These are phyloP conservation scores for Phaffomyces antillensis DNA, from an alignment of 805 yeast species.

Conservation along the genomic window DNA sequence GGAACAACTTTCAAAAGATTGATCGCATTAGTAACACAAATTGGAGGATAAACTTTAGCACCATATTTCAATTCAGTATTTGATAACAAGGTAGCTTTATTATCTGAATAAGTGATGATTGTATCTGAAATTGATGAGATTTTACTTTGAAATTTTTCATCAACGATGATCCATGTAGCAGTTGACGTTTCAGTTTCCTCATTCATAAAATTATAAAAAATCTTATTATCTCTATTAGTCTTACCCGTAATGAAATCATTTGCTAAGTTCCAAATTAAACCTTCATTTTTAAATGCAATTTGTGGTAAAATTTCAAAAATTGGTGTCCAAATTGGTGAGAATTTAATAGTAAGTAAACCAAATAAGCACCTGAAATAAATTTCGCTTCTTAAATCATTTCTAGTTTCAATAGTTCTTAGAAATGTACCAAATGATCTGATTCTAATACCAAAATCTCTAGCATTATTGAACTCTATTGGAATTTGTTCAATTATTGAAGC, in stretches of 20 bases:
- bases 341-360: conserved; percentile 68
- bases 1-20: conserved; percentile 55
- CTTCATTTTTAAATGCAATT: conserved; percentile 35
- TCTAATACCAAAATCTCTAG: conserved; percentile 69
- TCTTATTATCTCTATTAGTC: not conserved
- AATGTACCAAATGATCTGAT: conserved; percentile 51
- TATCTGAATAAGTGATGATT: conserved; percentile 8
- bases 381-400: conserved; percentile 15
- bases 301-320: conserved; percentile 53
- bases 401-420: conserved; percentile 25
- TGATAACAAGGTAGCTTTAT: conserved; percentile 5
- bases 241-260: conserved; percentile 26
- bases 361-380: conserved; percentile 44
- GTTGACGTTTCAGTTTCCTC: conserved; percentile 8
- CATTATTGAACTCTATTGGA: conserved; percentile 60
- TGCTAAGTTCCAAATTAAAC: conserved; percentile 50
- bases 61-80: conserved; percentile 11
- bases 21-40: conserved; percentile 44
- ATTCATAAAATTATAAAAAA: conserved; percentile 10
- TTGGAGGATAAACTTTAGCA: conserved; percentile 8
- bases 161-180: conserved; percentile 15
- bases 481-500: conserved; percentile 60
- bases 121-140: conserved; percentile 6
- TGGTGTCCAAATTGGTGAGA: conserved; percentile 83
- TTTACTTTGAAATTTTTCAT: conserved; percentile 12